Evolutionary conservation across 2,329 filamentous ascomycete species (phyloP).

Genomic region (Claviceps sp.): DNA sequence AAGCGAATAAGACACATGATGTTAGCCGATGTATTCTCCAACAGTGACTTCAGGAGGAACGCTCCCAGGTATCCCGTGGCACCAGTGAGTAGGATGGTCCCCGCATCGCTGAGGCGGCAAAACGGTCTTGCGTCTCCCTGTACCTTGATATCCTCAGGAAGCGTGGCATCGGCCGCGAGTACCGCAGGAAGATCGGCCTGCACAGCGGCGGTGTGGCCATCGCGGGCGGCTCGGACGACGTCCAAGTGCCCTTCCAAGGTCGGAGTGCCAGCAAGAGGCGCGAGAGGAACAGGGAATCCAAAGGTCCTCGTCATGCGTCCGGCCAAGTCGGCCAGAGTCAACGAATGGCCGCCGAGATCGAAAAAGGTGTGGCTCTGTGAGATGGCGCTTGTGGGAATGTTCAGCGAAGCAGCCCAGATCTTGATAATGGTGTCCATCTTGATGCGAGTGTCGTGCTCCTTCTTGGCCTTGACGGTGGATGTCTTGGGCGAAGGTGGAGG

Average conservation of each 20-base stretch:
- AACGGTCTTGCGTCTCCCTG: constrained; percentile 37
- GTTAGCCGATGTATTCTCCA: constrained; percentile 54
- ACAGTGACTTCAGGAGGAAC: constrained; percentile 55
- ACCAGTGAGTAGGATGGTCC: constrained; percentile 60
- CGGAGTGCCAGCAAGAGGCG: constrained; percentile 55
- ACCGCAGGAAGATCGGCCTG: constrained; percentile 63
- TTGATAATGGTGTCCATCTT: constrained; percentile 53
- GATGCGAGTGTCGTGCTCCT: constrained; percentile 47
- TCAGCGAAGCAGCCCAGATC: constrained; percentile 58
- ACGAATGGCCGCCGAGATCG: constrained; percentile 65
- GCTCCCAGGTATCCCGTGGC: constrained; percentile 66
- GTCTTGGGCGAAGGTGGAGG: constrained; percentile 43
- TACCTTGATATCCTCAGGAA: constrained; percentile 57
- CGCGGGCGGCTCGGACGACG: constrained; percentile 55
- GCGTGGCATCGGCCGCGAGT: constrained; percentile 49
- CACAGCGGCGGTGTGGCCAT: constrained; percentile 60
- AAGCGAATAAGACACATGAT: constrained; percentile 65
- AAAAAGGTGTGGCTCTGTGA: constrained; percentile 67
- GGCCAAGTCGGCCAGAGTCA: constrained; percentile 66
- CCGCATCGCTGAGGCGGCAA: constrained; percentile 47
- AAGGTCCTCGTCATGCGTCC: constrained; percentile 55
- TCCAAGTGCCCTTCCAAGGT: constrained; percentile 62
- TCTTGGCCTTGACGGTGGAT: constrained; percentile 25
- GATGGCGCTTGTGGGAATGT: constrained; percentile 47
- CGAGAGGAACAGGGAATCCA: constrained; percentile 59